phyloP scores from a whole-genome alignment of 495 filamentous ascomycete genomes.

The Lepidopterella palustris region DNA sequence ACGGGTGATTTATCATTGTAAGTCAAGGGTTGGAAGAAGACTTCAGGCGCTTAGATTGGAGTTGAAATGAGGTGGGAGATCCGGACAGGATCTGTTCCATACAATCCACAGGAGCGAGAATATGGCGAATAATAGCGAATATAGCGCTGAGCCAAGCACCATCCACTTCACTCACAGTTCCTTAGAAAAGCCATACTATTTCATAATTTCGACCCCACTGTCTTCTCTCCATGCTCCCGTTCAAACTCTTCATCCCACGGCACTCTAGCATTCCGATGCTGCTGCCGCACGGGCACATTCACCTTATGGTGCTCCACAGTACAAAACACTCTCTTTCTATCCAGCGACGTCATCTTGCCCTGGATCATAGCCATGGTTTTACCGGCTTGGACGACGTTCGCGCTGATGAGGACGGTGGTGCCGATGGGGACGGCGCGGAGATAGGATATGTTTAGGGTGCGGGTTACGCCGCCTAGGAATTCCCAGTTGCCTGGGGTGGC shows the following conservation, averaged over 20 bases:
- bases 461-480: constrained; percentile 43
- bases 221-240: neutral
- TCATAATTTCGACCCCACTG: neutral
- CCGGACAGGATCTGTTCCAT: too few species aligned
- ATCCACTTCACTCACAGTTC: too few species aligned
- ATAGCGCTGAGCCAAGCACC: too few species aligned
- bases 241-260: constrained; percentile 30
- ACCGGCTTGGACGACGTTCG: constrained; percentile 36
- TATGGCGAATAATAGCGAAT: too few species aligned
- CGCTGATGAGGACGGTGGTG: constrained; percentile 34
- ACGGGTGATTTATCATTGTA: too few species aligned
- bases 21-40: too few species aligned
- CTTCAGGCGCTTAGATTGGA: too few species aligned
- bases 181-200: too few species aligned
- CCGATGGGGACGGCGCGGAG: constrained; percentile 36
- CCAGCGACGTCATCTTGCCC: constrained; percentile 37
- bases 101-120: too few species aligned
- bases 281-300: constrained; percentile 33
- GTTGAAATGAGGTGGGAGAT: too few species aligned
- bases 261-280: constrained; percentile 32
- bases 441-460: constrained; percentile 39
- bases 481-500: constrained; percentile 42
- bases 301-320: constrained; percentile 46
- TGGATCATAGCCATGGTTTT: constrained; percentile 43
- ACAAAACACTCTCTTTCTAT: constrained; percentile 37